These are phyloP conservation scores for Talaromyces thailandensis DNA, from an alignment of 495 filamentous ascomycete genomes.

Conservation along the genomic window DNA sequence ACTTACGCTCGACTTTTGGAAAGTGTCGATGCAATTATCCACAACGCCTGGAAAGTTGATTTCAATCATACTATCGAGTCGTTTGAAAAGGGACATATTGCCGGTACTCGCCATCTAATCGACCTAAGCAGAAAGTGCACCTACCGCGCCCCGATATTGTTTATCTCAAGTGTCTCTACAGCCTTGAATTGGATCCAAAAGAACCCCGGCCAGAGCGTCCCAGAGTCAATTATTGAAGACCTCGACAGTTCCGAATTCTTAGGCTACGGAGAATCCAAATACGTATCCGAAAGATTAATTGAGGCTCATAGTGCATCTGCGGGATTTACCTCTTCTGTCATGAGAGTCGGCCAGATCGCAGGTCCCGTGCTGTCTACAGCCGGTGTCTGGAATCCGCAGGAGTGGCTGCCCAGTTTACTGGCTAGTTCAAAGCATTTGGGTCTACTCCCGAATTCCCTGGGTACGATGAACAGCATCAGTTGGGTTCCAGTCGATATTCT, in stretches of 20 bases:
- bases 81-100: slow-evolving; percentile 45
- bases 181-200: not conserved
- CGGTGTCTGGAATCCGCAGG: slow-evolving; percentile 44
- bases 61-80: slow-evolving; percentile 46
- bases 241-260: slow-evolving; percentile 2
- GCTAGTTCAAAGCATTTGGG: slow-evolving; percentile 18
- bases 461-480: not conserved
- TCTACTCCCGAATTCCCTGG: not conserved
- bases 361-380: slow-evolving; percentile 25
- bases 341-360: slow-evolving; percentile 47
- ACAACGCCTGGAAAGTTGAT: slow-evolving; percentile 55
- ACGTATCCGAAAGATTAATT: slow-evolving; percentile 3
- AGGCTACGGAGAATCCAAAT: slow-evolving; percentile 6
- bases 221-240: slow-evolving; percentile 4
- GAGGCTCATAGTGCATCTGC: slow-evolving; percentile 3
- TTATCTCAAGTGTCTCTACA: slow-evolving; percentile 44
- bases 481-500: slow-evolving; percentile 38
- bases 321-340: slow-evolving; percentile 30
- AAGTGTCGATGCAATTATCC: slow-evolving; percentile 40
- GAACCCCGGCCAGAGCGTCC: not conserved
- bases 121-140: slow-evolving; percentile 36
- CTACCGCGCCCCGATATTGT: slow-evolving; percentile 36
- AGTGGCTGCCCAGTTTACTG: slow-evolving; percentile 42
- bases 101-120: slow-evolving; percentile 39
- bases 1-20: slow-evolving; percentile 23